Evolutionary conservation across 106 monocot genomes (phyloP), one percentile per base, ranked within the genome.

Genomic region (Posidonia australis): DNA sequence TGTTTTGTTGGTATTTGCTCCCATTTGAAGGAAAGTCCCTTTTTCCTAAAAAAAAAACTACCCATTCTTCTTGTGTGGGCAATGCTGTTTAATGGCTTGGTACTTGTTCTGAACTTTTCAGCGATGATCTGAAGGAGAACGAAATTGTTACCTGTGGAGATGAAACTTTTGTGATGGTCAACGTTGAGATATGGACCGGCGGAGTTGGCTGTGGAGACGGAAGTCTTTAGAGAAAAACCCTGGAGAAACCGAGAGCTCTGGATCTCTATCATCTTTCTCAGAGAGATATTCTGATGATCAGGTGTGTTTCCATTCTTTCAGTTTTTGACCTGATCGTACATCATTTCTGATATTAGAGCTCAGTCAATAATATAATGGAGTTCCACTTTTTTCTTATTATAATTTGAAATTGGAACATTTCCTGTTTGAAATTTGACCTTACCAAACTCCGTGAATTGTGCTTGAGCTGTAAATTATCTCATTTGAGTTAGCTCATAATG

Each of bases 191-290:
- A 86, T 86, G 86, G 86, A 82, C 47, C 82, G 74, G 54, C 70
- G 75, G 61, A 86, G 79, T 59, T 86, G 82, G 82, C 66, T 75
- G 16, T 82, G 82, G 86, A 79, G 58, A 64, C 77, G 82, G 62
- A 85, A 77, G 66, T 75, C 84, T 9, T 67, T 77, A 42, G 84
- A 84, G 70, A 89, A 89, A 74, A 80, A 72, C 66, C 70, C 70
- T 20, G 92, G 85, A 10, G 92, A 85, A 16, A 84, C 84, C 9
- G 92, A 92, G 68, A 85, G 82, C 82, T 85, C 78, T 1, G 84
- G 74, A 45, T 92, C 92, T 11, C 47, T 56, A 9, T 84, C 87
- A 3, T 77, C 89, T 29, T 44, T 64, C 24, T 83, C 81, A 3
- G 85, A 81, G 76, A 75, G 74, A 56, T 78, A 42, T 60, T 81